Conservation (phyloP, 805 yeast genomes). For the Suhomyces sp. region DNA sequence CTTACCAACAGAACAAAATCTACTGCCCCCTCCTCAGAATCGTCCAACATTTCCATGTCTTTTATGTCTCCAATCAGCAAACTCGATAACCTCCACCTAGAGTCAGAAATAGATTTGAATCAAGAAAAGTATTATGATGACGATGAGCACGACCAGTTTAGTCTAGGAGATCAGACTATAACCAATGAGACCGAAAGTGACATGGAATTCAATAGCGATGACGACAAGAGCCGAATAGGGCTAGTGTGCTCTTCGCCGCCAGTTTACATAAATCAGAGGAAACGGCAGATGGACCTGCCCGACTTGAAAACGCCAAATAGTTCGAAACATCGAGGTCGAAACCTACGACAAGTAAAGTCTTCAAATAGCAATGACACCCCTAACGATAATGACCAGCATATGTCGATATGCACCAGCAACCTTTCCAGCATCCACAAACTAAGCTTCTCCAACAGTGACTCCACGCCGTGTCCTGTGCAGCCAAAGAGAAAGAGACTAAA, state of each 20-base stretch:
- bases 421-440: constrained; percentile 15
- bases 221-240: background rate
- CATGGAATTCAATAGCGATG: constrained; percentile 7
- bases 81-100: constrained; percentile 32
- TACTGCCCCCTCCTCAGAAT: background rate
- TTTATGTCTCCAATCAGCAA: constrained; percentile 35
- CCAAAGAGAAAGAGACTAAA: constrained; percentile 35
- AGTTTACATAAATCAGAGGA: constrained; percentile 20
- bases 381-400: constrained; percentile 10
- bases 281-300: constrained; percentile 26
- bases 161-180: constrained; percentile 28
- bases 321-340: background rate
- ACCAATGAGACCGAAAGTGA: constrained; percentile 18
- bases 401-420: constrained; percentile 18
- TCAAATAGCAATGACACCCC: background rate
- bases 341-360: background rate
- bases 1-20: constrained; percentile 8
- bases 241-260: constrained; percentile 15
- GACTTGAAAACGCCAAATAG: constrained; percentile 25
- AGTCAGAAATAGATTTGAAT: constrained; percentile 12
- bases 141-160: constrained; percentile 13
- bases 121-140: constrained; percentile 8
- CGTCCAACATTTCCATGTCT: constrained; percentile 11
- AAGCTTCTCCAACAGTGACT: constrained; percentile 35
- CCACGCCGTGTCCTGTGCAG: constrained; percentile 44